Evolutionary conservation across 257 asterid species (phyloP).

Genomic region (Linderniella brevidens): DNA sequence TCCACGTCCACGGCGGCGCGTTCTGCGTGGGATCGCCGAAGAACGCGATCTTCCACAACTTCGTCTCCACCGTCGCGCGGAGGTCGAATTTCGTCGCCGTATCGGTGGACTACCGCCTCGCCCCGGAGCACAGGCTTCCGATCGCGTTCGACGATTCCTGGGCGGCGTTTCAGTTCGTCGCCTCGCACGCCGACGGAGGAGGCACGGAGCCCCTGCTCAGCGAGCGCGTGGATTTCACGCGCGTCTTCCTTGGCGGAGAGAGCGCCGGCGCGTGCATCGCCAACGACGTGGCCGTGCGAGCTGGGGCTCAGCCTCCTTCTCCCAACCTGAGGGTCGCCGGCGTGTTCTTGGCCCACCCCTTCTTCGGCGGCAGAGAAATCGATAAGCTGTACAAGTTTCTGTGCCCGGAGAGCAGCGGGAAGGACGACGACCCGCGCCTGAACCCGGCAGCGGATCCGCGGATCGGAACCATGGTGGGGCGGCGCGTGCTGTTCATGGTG

Average conservation of each 20-base stretch:
- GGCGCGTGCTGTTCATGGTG: slow-evolving; percentile 31
- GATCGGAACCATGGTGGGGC: slow-evolving; percentile 29
- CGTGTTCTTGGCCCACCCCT: slow-evolving; percentile 30
- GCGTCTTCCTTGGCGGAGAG: slow-evolving; percentile 51
- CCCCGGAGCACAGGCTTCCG: slow-evolving; percentile 46
- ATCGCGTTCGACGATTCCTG: slow-evolving; percentile 55
- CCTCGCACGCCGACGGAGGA: slow-evolving; percentile 20
- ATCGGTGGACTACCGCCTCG: slow-evolving; percentile 48
- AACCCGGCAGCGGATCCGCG: slow-evolving; percentile 47
- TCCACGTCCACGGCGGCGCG: slow-evolving; percentile 56
- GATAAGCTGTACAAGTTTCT: slow-evolving; percentile 23
- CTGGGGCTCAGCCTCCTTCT: slow-evolving; percentile 19
- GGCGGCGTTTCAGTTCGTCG: slow-evolving; percentile 49
- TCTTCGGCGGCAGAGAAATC: slow-evolving; percentile 32
- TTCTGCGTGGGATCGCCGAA: slow-evolving; percentile 36
- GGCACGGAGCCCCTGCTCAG: slow-evolving; percentile 55
- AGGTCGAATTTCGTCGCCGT: slow-evolving; percentile 25
- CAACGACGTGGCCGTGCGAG: slow-evolving; percentile 34
- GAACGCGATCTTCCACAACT: slow-evolving; percentile 17
- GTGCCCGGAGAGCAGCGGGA: slow-evolving; percentile 36
- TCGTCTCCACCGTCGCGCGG: slow-evolving; percentile 18
- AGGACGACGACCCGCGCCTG: slow-evolving; percentile 51
- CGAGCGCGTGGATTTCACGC: slow-evolving; percentile 33
- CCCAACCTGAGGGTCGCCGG: slow-evolving; percentile 21
- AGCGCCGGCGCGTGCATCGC: slow-evolving; percentile 68